Base-by-base conservation (phyloP, 495 filamentous ascomycete genomes). In the Terfezia claveryi region DNA sequence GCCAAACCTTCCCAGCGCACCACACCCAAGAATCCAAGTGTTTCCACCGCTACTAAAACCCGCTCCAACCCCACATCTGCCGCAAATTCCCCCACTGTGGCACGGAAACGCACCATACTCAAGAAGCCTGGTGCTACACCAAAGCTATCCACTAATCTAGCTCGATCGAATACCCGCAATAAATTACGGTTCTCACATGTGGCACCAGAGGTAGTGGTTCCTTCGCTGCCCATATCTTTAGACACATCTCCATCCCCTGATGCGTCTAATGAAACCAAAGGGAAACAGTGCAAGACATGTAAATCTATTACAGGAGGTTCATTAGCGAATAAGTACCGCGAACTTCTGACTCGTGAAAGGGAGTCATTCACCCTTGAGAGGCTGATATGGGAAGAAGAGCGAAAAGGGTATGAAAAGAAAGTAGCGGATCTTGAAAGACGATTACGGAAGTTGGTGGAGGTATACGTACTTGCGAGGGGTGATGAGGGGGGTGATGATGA, bases 371-470 rank as follows among this genome's bases (percentile, higher is more conserved):
- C 14, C 16, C 41, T 49, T 27, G 54, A 56, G 49, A 50, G 55
- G 36, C 14, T 10, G 8, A 50, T 57, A 5, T 57, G 55, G 55
- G 50, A 53, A 1, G 14, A 16, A 20, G 55, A 57, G 37, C 23
- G 55, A 14, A 10, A 4, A 1, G 27, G 46, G 8, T 53, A 53
- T 17, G 23, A 38, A 1, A 23, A 17, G 14, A 27, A 51, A 10
- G 52, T 53, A 23, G 51, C 23, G 6, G 55, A 53, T 37, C 55
- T 57, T 17, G 55, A 57, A 53, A 23, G 10, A 8, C 4, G 16
- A 8, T 32, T 49, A 11, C 50, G 37, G 14, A 23, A 23, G 41
- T 20, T 46, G 8, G 14, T 46, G 14, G 41, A 46, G 41, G 27
- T 32, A 20, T 20, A 20, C 20, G 20, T 20, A 32, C 27, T 32